Evolutionary conservation across 177 flowering plant species (phyloP), one percentile per base, ranked within the genome.

Genomic region (Vitis hybrid): DNA sequence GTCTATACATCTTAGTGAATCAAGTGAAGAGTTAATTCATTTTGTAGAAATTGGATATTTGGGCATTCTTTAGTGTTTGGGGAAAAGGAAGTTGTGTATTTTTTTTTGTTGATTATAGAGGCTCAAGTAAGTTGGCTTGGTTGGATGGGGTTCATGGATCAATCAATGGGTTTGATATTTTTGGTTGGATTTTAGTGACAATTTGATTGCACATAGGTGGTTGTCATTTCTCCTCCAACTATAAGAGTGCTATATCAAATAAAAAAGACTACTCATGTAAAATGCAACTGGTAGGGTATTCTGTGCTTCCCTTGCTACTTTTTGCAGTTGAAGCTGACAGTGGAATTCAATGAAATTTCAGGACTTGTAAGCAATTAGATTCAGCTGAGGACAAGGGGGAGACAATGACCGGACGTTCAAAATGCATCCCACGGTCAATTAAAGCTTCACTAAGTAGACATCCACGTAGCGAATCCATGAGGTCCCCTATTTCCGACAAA

Each of bases 341-440:
- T 55, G 48, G 14, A 33, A 22, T 19, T 11, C 33, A 50, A 22
- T 60, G 60, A 56, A 55, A 61, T 51, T 84, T 73, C 90, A 94
- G 99, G 86, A 76, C 76, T 52, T 62, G 71, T 58, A 80, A 84
- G 75, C 61, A 83, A 66, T 49, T 68, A 18, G 87, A 85, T 72
- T 70, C 87, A 50, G 65, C 29, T 56, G 86, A 72, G 29, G 83
- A 83, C 66, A 81, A 83, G 53, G 91, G 84, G 52, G 90, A 84
- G 64, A 61, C 76, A 33, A 74, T 75, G 60, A 77, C 89, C 10
- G 83, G 82, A 29, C 79, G 75, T 12, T 79, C 88, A 6, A 93
- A 90, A 73, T 93, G 98, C 87, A 89, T 93, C 22, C 97, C 95
- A 2, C 82, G 75, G 45, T 76, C 91, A 48, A 85, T 87, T 70